These are phyloP conservation scores for Calonectria crousiana DNA, from an alignment of 2,329 filamentous ascomycete species.

Conservation along the genomic window DNA sequence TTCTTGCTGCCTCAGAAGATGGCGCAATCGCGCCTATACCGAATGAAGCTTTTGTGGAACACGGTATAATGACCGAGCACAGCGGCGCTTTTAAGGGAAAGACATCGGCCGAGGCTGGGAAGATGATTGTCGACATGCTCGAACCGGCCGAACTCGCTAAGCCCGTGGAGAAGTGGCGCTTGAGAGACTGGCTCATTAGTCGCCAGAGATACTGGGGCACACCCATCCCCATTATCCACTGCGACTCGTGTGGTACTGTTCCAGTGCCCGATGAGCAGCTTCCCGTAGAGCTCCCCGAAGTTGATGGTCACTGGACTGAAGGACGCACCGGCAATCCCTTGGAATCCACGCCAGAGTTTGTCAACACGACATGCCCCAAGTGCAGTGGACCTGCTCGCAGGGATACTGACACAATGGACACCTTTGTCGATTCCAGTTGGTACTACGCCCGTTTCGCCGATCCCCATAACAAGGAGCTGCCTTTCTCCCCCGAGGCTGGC, in stretches of 20 bases:
- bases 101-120: conserved; percentile 71
- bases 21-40: conserved; percentile 57
- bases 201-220: conserved; percentile 94
- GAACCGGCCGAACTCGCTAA: conserved; percentile 69
- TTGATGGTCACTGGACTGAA: conserved; percentile 76
- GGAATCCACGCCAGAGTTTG: conserved; percentile 78
- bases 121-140: conserved; percentile 70
- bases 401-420: conserved; percentile 96
- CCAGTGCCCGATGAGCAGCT: conserved; percentile 82
- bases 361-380: conserved; percentile 80
- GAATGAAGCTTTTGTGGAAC: conserved; percentile 70
- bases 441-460: conserved; percentile 88
- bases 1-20: conserved; percentile 67
- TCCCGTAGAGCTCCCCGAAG: conserved; percentile 79
- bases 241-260: conserved; percentile 79
- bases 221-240: conserved; percentile 91
- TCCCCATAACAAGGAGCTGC: conserved; percentile 70
- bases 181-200: conserved; percentile 91
- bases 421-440: conserved; percentile 96
- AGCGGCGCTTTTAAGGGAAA: conserved; percentile 75
- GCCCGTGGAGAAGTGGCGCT: conserved; percentile 78
- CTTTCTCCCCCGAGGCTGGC: conserved; percentile 72
- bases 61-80: conserved; percentile 75
- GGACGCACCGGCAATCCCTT: conserved; percentile 83
- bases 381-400: conserved; percentile 79